These are phyloP conservation scores for Brachypodium distachyon DNA, from an alignment of 202 grass and related monocot genomes.

Conservation along the genomic window DNA sequence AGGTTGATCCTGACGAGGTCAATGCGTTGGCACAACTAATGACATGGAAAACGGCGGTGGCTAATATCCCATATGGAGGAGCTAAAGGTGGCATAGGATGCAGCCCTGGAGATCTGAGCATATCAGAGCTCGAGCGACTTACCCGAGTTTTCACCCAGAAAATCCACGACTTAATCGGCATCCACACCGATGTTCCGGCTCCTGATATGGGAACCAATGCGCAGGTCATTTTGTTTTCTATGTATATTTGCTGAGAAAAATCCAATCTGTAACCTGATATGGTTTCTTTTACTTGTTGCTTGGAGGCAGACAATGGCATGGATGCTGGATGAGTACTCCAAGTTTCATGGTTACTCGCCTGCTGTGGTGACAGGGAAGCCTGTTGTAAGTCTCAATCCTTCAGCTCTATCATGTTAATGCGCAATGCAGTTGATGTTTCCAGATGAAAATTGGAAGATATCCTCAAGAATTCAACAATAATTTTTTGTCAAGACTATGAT, in stretches of 20 bases:
- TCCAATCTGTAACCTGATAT: not conserved
- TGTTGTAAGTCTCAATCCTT: constrained; percentile 55
- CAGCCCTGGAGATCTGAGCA: constrained; percentile 70
- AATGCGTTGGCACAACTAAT: constrained; percentile 98
- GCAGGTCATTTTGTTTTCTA: constrained; percentile 50
- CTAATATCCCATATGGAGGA: constrained; percentile 97
- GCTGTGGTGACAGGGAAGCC: constrained; percentile 99
- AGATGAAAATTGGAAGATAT: not conserved
- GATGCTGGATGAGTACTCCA: constrained; percentile 98
- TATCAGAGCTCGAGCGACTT: constrained; percentile 78
- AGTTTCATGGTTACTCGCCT: constrained; percentile 97
- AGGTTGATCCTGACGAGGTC: constrained; percentile 98
- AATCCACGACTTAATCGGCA: constrained; percentile 95
- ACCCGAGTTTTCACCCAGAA: constrained; percentile 97
- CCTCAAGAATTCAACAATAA: not conserved
- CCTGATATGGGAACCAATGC: constrained; percentile 97
- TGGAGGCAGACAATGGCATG: constrained; percentile 83
- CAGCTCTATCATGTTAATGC: not conserved
- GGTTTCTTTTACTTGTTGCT: constrained; percentile 7
- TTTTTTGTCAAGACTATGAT: not conserved
- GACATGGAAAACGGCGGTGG: constrained; percentile 97
- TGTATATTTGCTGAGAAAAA: not conserved
- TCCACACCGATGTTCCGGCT: constrained; percentile 94
- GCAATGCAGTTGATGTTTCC: not conserved
- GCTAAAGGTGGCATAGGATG: constrained; percentile 98